Percentiles rank a stretch among this genome's conserved stretches.
phyloP scores from a whole-genome alignment of 352 stramenopile species.

The Saprolegnia parasitica region DNA sequence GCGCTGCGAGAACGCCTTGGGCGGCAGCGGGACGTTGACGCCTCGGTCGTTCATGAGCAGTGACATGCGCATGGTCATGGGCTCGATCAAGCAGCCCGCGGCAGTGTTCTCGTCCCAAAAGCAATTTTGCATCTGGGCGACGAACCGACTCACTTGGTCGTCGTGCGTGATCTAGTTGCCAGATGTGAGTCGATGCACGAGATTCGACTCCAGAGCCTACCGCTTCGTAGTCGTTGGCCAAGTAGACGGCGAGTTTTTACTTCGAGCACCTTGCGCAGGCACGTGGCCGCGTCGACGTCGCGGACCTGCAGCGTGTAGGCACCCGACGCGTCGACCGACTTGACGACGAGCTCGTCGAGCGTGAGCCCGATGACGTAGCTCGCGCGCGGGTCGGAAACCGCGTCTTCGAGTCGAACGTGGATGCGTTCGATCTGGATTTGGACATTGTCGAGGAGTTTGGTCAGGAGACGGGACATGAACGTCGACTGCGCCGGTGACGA shows the following conservation, averaged over 20 bases:
- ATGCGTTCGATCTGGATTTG: slow-evolving; percentile 75
- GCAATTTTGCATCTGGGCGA: slow-evolving; percentile 66
- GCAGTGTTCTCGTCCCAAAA: slow-evolving; percentile 31
- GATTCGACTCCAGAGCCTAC: neutral
- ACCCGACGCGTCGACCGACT: slow-evolving; percentile 72
- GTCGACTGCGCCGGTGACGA: slow-evolving; percentile 38
- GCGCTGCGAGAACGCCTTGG: slow-evolving; percentile 63
- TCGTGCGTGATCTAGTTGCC: slow-evolving; percentile 32
- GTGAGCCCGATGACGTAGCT: slow-evolving; percentile 67
- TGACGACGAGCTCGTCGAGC: slow-evolving; percentile 73
- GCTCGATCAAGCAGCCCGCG: slow-evolving; percentile 64
- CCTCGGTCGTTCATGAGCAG: slow-evolving; percentile 77
- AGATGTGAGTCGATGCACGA: slow-evolving; percentile 26
- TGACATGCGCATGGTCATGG: slow-evolving; percentile 70
- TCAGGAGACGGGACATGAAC: slow-evolving; percentile 70
- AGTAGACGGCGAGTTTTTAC: slow-evolving; percentile 80
- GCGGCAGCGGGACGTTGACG: slow-evolving; percentile 71
- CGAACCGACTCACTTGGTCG: slow-evolving; percentile 35
- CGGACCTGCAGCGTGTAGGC: slow-evolving; percentile 81
- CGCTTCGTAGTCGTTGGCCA: slow-evolving; percentile 46
- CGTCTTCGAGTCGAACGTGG: slow-evolving; percentile 67
- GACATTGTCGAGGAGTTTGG: slow-evolving; percentile 82
- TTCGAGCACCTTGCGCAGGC: slow-evolving; percentile 77
- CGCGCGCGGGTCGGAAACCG: slow-evolving; percentile 39
- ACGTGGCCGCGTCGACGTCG: slow-evolving; percentile 36